A percentile compares a stretch with the other conserved stretches of the same genome.
Conservation (phyloP, 805 yeast genomes). For the Pichia phayaonensis region DNA sequence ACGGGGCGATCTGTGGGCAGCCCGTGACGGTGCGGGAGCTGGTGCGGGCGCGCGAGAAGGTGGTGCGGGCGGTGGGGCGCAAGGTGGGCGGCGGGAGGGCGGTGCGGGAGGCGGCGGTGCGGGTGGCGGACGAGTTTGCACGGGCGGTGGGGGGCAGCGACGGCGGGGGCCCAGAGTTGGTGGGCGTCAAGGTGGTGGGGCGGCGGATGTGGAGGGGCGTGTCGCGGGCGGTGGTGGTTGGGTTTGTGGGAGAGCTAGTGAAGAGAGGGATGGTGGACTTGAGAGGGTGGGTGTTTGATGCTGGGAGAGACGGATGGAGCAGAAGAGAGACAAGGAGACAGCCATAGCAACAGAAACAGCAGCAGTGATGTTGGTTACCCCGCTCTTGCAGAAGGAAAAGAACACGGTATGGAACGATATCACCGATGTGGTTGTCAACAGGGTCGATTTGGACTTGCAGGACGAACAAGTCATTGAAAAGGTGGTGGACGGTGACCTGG, state of each 20-base stretch:
- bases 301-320: not conserved
- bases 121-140: not conserved
- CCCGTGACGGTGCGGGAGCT: not conserved
- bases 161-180: too few relatives aligned
- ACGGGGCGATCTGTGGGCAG: not conserved
- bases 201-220: not conserved
- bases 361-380: not conserved
- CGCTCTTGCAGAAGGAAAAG: conserved; percentile 8
- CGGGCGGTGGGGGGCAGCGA: not conserved
- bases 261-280: not conserved
- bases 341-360: too few relatives aligned
- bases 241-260: not conserved
- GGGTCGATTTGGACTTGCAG: conserved; percentile 21
- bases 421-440: not conserved
- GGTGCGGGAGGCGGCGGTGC: not conserved
- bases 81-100: not conserved
- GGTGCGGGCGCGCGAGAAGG: not conserved
- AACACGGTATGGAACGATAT: conserved; percentile 23
- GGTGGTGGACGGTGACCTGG: not conserved
- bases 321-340: too few relatives aligned
- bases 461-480: conserved; percentile 1
- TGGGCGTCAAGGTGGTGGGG: not conserved
- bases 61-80: not conserved
- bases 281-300: not conserved
- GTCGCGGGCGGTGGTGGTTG: not conserved